phyloP scores from a whole-genome alignment of 139 green algal species.

The Yamagishiella unicocca region DNA sequence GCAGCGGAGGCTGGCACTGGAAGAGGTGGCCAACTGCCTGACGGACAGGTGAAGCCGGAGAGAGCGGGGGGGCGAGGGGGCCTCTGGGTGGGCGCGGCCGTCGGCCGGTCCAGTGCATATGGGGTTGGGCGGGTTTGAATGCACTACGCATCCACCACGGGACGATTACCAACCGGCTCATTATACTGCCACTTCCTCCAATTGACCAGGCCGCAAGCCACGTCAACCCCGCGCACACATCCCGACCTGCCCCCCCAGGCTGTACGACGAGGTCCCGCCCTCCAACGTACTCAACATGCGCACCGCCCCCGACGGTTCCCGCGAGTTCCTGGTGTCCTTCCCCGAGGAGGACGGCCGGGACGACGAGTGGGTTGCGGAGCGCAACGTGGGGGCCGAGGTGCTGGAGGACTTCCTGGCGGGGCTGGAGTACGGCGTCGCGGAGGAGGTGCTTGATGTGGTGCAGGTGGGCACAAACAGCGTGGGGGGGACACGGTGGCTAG shows the following conservation, averaged over 20 bases:
- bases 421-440: conserved; percentile 75
- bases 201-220: conserved; percentile 42
- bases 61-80: neutral
- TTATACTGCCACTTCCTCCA: neutral
- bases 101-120: too few species aligned
- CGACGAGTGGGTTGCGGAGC: conserved; percentile 75
- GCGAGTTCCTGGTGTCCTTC: conserved; percentile 78
- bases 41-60: conserved; percentile 55
- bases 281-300: conserved; percentile 36
- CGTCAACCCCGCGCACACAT: neutral
- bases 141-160: neutral
- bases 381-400: conserved; percentile 76
- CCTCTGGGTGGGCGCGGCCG: too few species aligned
- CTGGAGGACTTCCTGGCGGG: conserved; percentile 82
- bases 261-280: conserved; percentile 87
- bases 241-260: neutral
- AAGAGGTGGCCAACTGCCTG: conserved; percentile 79
- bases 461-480: conserved; percentile 41
- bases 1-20: conserved; percentile 77
- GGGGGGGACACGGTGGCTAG: neutral
- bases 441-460: conserved; percentile 56
- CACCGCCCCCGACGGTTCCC: conserved; percentile 29
- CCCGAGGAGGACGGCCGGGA: conserved; percentile 58
- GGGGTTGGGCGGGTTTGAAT: too few species aligned
- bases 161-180: conserved; percentile 48